Evolutionary conservation across 495 filamentous ascomycete genomes (phyloP).

Genomic region (Aspergillus carlsbadensis): DNA sequence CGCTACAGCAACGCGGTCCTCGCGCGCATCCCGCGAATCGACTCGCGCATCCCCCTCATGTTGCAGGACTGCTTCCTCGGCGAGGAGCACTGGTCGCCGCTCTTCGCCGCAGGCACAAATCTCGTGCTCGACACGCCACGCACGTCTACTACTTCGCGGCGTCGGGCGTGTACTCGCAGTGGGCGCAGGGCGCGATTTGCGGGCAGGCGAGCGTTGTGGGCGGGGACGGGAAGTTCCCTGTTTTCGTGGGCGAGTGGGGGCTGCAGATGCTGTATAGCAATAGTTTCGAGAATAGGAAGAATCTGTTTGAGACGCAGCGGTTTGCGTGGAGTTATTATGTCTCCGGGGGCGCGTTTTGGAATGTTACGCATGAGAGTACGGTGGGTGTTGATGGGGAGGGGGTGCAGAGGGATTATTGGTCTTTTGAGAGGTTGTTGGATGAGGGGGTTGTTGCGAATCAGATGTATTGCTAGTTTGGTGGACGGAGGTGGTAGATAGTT

Average conservation of each 20-base stretch:
- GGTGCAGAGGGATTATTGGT: conserved; percentile 4
- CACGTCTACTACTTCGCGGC: conserved; percentile 26
- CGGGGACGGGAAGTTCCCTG: conserved; percentile 29
- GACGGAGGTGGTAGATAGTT: too few species aligned
- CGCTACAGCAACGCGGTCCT: too few species aligned
- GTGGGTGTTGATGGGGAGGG: background rate
- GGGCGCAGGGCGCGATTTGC: conserved; percentile 21
- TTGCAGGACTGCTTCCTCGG: conserved; percentile 29
- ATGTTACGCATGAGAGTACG: conserved; percentile 1
- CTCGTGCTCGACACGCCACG: conserved; percentile 32
- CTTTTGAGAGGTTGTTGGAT: background rate
- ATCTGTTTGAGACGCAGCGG: conserved; percentile 22
- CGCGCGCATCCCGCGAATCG: too few species aligned
- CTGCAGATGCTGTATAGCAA: conserved; percentile 22
- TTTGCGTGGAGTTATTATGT: conserved; percentile 14
- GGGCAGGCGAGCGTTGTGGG: conserved; percentile 12
- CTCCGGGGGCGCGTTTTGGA: background rate
- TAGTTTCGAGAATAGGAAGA: conserved; percentile 12
- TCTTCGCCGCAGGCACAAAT: conserved; percentile 19
- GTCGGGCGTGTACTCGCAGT: background rate
- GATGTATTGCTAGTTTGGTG: background rate
- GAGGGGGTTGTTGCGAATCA: background rate
- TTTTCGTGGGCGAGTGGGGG: conserved; percentile 29
- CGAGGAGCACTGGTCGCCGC: conserved; percentile 24
- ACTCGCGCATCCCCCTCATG: conserved; percentile 27